Conservation (phyloP, 805 yeast species). For the Tetrapisispora arboricola region DNA sequence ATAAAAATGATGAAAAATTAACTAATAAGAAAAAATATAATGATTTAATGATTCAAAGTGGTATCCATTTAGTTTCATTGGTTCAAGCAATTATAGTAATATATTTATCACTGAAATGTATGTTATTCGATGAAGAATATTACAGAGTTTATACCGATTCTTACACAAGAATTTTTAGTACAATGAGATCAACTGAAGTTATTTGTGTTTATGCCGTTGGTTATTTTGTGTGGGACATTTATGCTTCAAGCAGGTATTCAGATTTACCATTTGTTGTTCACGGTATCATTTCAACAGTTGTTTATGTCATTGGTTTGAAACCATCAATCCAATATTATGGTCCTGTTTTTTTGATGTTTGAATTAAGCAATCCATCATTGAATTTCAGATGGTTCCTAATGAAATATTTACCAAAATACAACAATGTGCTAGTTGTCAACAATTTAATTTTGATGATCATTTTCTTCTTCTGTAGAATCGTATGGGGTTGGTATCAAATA, state of each 20-base stretch:
- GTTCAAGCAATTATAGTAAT: slow-evolving; percentile 68
- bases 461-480: slow-evolving; percentile 63
- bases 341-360: slow-evolving; percentile 72
- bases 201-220: slow-evolving; percentile 45
- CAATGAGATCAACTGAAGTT: slow-evolving; percentile 17
- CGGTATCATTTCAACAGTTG: slow-evolving; percentile 66
- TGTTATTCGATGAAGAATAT: slow-evolving; percentile 5
- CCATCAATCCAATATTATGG: slow-evolving; percentile 73
- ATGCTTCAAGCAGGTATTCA: slow-evolving; percentile 50
- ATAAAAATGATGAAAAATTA: not conserved
- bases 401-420: slow-evolving; percentile 18
- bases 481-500: slow-evolving; percentile 76
- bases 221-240: slow-evolving; percentile 77
- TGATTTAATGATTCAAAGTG: slow-evolving; percentile 19
- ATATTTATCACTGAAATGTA: slow-evolving; percentile 26
- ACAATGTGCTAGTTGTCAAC: slow-evolving; percentile 37
- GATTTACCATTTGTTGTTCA: slow-evolving; percentile 57
- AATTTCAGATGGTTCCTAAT: slow-evolving; percentile 77
- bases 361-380: slow-evolving; percentile 80
- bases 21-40: slow-evolving; percentile 7
- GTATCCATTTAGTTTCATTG: slow-evolving; percentile 68
- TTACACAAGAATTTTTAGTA: slow-evolving; percentile 20
- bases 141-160: slow-evolving; percentile 13
- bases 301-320: slow-evolving; percentile 49
- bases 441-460: slow-evolving; percentile 42